Base-by-base conservation (phyloP, 495 filamentous ascomycete species). In the Aspergillus panamensis region DNA sequence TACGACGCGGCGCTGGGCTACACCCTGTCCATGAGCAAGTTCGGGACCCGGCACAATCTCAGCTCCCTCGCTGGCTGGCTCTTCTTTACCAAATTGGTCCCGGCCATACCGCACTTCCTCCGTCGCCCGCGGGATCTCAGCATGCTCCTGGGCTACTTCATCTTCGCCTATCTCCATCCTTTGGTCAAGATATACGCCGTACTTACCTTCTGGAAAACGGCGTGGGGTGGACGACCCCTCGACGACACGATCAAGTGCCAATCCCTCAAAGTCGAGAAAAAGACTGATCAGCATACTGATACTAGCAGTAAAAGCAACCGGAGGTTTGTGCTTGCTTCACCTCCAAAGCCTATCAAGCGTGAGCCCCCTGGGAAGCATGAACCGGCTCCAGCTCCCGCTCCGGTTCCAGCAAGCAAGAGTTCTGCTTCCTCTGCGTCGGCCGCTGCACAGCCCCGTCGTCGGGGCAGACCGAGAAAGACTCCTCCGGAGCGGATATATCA, bases 161-260 rank as follows among this genome's bases (percentile, higher is more conserved):
- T 72, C 12, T 88, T 87, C 65, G 80, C 75, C 13, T 88, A 86
- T 66, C 75, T 82, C 54, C 86, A 88, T 60, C 74, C 75, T 37
- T 59, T 83, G 37, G 80, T 88, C 70, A 88, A 87, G 70, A 51
- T 85, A n/a, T 83, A 80, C 62, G 83, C 83, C 1, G 63, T 83
- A 49, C 61, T 85, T 10, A 87, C 84, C 32, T 71, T 79, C 57
- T 75, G 61, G 59, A 63, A 49, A 1, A 64, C 48, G 37, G 39
- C 47, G 56, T 54, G 40, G 49, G 53, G 48, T 48, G 61, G 17
- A 9, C 3, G 21, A 32, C 51, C 51, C 20, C 19, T 12, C 40
- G 48, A 53, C 31, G 49, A 30, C 43, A 12, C 12, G 25, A 48
- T 10, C 40, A 13, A 31, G 51, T 21, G 9, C 8, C 6, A 29